Base-by-base conservation (phyloP, 352 stramenopile species). In the Aphanomyces astaci region DNA sequence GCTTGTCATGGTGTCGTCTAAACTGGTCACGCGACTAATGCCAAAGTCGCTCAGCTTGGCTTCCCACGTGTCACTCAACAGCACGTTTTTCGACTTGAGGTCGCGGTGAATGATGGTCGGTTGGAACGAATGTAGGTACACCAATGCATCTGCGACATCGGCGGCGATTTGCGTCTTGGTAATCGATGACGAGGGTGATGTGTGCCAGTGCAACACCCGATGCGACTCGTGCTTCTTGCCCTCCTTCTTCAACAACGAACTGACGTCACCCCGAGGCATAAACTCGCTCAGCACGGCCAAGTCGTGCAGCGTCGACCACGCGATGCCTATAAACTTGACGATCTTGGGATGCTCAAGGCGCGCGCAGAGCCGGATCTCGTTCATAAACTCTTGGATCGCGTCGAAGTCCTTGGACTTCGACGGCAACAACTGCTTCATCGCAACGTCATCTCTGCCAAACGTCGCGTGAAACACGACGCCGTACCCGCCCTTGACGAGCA, bases 271-370 rank as follows among this genome's bases (percentile, higher is more conserved):
- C 60, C 75, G 70, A 13, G 73, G 59, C 72, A 90, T 78, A 56
- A 86, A 88, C 70, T 90, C 82, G 2, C 76, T 82, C 11, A 90
- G 71, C 32, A 83, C 85, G 28, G 73, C 82, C 24, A 90, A 45
- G 25, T 90, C 79, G 0, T 75, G 73, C 3, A 87, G 62, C 11
- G 68, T 70, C 11, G 71, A 75, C 82, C 82, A 90, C n/a, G 80
- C 76, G 2, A 88, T 36, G 2, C 82, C 78, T 17, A 88, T 74
- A 52, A 88, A 90, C 4, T 72, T 75, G 25, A 88, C 82, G n/a
- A 90, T 88, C 64, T 87, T 87, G 1, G 79, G 80, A 32, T 90
- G 82, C 1, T 79, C 77, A 0, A 90, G 69, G 28, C 71, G 65
- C 0, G 82, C 76, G 0, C 75, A 76, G 0, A 90, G 72, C 0